phyloP scores from a whole-genome alignment of 2,329 filamentous ascomycete genomes.

The Ceratocystis harringtonii region DNA sequence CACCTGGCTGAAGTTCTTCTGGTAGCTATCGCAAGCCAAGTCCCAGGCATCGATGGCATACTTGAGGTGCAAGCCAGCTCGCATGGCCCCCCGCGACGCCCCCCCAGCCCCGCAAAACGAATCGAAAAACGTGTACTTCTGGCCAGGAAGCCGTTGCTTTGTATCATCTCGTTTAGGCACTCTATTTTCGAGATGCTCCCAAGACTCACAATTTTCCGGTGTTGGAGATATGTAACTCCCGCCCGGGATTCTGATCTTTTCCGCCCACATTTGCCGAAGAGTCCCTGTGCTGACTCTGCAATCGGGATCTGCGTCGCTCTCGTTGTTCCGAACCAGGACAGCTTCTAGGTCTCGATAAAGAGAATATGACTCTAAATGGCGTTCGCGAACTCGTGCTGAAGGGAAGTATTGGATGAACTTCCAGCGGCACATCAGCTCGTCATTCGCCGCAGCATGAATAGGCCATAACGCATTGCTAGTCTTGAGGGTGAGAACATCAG shows the following conservation, averaged over 20 bases:
- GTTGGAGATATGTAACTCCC: constrained; percentile 11
- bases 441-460: constrained; percentile 23
- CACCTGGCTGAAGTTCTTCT: constrained; percentile 39
- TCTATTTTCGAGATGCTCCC: neutral
- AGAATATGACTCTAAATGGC: constrained; percentile 17
- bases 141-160: constrained; percentile 20
- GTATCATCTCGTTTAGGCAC: neutral
- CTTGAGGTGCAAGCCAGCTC: constrained; percentile 40
- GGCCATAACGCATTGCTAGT: constrained; percentile 42
- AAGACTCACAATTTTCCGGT: neutral
- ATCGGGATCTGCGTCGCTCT: constrained; percentile 22
- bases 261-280: constrained; percentile 24
- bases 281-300: constrained; percentile 23
- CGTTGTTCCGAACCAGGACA: constrained; percentile 24
- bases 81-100: constrained; percentile 46
- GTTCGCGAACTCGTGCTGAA: constrained; percentile 14
- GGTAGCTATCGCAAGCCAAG: constrained; percentile 43
- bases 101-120: constrained; percentile 61
- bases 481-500: constrained; percentile 29
- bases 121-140: constrained; percentile 54
- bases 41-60: constrained; percentile 50
- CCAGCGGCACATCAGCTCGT: constrained; percentile 39
- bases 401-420: constrained; percentile 26
- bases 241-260: constrained; percentile 10
- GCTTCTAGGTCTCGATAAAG: constrained; percentile 26